These are phyloP conservation scores for Puccinia triticina DNA, from an alignment of 1,284 basidiomycete genomes.

Conservation along the genomic window DNA sequence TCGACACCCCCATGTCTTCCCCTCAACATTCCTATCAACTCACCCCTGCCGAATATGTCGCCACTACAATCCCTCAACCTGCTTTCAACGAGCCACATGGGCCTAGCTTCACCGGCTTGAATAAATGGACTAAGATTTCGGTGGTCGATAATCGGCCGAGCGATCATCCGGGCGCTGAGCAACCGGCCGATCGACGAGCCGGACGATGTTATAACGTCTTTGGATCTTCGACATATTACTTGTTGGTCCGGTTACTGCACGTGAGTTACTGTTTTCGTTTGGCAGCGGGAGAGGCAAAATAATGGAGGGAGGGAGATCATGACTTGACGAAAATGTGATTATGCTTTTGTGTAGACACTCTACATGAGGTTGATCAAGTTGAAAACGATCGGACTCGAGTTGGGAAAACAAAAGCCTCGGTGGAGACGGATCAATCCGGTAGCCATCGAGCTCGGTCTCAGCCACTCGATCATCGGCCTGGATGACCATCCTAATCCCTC, in stretches of 20 bases:
- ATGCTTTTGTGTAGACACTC: constrained; percentile 19
- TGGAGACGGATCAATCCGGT: constrained; percentile 51
- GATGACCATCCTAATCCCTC: constrained; percentile 45
- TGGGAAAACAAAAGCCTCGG: constrained; percentile 25
- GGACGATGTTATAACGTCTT: constrained; percentile 43
- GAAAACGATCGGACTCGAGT: constrained; percentile 26
- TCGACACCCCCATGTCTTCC: constrained; percentile 50
- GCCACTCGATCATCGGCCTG: constrained; percentile 46
- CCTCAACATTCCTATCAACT: constrained; percentile 35
- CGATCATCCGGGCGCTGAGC: not conserved
- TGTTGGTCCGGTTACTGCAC: constrained; percentile 41
- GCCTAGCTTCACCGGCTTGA: constrained; percentile 31
- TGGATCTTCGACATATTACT: constrained; percentile 48
- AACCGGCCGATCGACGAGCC: not conserved
- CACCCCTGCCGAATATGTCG: not conserved
- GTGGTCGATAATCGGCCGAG: not conserved
- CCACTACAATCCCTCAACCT: constrained; percentile 9
- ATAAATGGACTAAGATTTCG: constrained; percentile 43
- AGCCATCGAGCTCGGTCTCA: constrained; percentile 47
- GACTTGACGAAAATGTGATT: not conserved
- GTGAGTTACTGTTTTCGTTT: constrained; percentile 41
- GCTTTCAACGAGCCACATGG: constrained; percentile 8
- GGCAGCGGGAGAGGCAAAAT: not conserved
- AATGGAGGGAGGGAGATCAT: not conserved
- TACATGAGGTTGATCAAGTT: constrained; percentile 43